Evolutionary conservation across 257 asterid genomes (phyloP), one percentile per base, ranked within the genome.

Genomic region (Nyctanthes arbortristis): DNA sequence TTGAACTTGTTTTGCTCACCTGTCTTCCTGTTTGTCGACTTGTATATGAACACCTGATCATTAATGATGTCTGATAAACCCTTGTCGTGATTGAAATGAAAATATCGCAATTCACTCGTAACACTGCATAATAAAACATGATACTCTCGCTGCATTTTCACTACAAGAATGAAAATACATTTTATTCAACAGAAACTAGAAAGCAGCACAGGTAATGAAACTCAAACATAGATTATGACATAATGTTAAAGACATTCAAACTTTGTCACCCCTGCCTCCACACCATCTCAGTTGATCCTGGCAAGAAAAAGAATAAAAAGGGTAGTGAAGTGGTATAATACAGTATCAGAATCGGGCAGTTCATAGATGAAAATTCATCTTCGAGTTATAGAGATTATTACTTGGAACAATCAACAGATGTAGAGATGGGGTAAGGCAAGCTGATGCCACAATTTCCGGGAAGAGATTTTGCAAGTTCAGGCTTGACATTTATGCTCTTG

Each of bases 321-420:
- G 14, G 31, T 16, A 16, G 24, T 47, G 8, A 49, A 35, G 16
- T 27, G 52, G 33, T 24, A 34, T 28, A 32, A 37, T 40, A 61
- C 12, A 61, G 4, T 16, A 70, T 12, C 11, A 24, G 33, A 13
- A 55, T 12, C 16, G 0, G 11, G 32, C 9, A 54, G 8, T 24
- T 0, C 20, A 27, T 6, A 20, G 24, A 25, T n/a, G n/a, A 45
- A 59, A 20, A 24, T 40, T n/a, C n/a, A n/a, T n/a, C n/a, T n/a
- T n/a, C n/a, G n/a, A n/a, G n/a, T n/a, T n/a, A n/a, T n/a, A n/a
- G n/a, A n/a, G n/a, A n/a, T n/a, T 14, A 43, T n/a, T 85, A 88
- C 93, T 82, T 79, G 78, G 86, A 63, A 85, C 96, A 88, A 73
- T 88, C 96, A 2, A 80, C 80, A 18, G 4, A 70, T 43, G 89